phyloP scores from a whole-genome alignment of 306 rosid species.

The Lagenaria siceraria region DNA sequence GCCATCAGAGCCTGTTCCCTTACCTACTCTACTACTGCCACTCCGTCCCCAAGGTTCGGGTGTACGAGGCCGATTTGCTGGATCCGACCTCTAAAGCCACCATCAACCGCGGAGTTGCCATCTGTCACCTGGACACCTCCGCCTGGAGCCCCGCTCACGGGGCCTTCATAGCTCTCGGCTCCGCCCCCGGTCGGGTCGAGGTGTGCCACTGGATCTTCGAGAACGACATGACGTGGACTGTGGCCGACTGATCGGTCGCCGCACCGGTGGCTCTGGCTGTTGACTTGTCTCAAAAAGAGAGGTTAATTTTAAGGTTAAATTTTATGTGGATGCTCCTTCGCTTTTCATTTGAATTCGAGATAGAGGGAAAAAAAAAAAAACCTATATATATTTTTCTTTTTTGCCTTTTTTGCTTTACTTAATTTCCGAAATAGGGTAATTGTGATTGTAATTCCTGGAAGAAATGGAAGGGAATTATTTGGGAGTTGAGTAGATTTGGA shows the following conservation, averaged over 20 bases:
- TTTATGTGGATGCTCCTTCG: not conserved
- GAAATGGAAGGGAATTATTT: not conserved
- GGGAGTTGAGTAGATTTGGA: not conserved
- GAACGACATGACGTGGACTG: slow-evolving; percentile 84
- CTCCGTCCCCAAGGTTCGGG: slow-evolving; percentile 91
- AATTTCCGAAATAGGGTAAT: not conserved
- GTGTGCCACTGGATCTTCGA: slow-evolving; percentile 97
- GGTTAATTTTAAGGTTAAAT: slow-evolving; percentile 13
- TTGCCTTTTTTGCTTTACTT: not conserved
- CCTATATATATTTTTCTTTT: not conserved
- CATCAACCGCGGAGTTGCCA: slow-evolving; percentile 72
- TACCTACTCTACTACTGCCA: slow-evolving; percentile 87
- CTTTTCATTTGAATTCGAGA: not conserved
- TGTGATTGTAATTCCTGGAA: not conserved
- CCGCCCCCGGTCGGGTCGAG: slow-evolving; percentile 79
- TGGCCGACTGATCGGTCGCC: slow-evolving; percentile 37
- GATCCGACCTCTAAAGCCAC: slow-evolving; percentile 47
- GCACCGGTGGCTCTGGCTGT: not conserved
- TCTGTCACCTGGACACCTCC: slow-evolving; percentile 85
- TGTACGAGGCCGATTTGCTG: slow-evolving; percentile 68
- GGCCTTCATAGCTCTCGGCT: slow-evolving; percentile 64
- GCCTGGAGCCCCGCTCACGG: slow-evolving; percentile 88
- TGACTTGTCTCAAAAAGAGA: too few species aligned
- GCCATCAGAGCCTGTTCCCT: slow-evolving; percentile 90
- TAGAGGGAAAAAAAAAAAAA: slow-evolving; percentile 1